These are phyloP conservation scores for Bryoerythrophyllum caledonicum DNA, from an alignment of 225 moss, liverwort and hornwort species.

Conservation along the genomic window DNA sequence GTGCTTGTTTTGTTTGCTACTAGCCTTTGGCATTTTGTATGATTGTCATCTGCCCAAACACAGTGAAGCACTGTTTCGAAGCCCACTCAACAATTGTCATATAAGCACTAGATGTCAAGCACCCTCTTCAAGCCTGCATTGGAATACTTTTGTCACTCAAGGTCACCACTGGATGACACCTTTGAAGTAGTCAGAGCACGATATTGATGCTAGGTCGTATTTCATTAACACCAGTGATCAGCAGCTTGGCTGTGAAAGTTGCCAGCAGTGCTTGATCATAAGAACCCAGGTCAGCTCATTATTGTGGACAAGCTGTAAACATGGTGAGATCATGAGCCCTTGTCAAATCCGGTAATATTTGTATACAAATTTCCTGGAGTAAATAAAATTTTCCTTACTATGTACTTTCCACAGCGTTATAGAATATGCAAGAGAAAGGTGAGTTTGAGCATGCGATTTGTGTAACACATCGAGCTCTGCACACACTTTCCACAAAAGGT, in stretches of 20 bases:
- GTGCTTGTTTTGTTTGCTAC: background rate
- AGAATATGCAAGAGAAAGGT: background rate
- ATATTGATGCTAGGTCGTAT: background rate
- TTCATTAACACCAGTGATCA: background rate
- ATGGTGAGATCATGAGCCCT: background rate
- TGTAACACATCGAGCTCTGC: conserved; percentile 10
- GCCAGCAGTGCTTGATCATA: conserved; percentile 6
- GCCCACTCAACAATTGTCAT: background rate
- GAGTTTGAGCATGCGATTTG: background rate
- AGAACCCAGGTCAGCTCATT: conserved; percentile 23
- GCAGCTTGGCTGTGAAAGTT: background rate
- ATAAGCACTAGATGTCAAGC: conserved; percentile 7
- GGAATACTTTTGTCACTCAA: background rate
- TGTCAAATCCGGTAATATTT: background rate
- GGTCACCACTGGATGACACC: background rate
- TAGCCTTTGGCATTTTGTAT: background rate
- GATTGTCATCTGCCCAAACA: background rate
- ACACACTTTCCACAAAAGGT: background rate
- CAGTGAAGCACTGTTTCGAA: background rate
- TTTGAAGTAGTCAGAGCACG: conserved; percentile 3
- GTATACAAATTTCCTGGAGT: background rate
- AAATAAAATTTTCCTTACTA: background rate
- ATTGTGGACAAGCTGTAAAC: background rate
- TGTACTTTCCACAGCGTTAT: background rate
- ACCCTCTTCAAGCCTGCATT: background rate